Percentiles rank a stretch among this genome's conserved stretches.
Conservation (phyloP, 2,329 filamentous ascomycete genomes). For the Pseudocercospora vitis region DNA sequence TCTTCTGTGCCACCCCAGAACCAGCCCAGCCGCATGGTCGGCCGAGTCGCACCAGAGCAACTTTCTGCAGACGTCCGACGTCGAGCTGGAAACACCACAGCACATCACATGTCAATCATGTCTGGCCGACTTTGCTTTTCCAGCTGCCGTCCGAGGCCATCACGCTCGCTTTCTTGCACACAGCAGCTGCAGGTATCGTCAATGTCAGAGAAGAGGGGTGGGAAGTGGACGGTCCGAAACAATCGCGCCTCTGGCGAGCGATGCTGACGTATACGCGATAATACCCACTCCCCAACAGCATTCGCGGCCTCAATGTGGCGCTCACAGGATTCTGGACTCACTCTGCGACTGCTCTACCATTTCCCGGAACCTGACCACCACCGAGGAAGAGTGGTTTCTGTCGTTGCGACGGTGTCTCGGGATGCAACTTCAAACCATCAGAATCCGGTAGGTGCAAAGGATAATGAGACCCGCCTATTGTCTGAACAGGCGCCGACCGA, state of each 20-base stretch:
- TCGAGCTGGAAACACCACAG: neutral
- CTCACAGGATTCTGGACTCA: neutral
- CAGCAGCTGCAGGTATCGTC: neutral
- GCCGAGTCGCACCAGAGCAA: neutral
- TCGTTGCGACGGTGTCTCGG: neutral
- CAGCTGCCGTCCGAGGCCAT: neutral
- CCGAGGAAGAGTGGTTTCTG: neutral
- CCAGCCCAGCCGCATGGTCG: neutral
- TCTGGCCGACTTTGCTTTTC: neutral
- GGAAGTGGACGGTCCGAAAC: neutral
- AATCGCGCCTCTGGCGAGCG: neutral
- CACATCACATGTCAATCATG: neutral
- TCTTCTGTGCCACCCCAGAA: neutral
- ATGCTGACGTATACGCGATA: neutral
- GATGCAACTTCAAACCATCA: neutral
- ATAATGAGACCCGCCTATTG: neutral
- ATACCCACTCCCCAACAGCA: neutral
- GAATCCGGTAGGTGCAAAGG: neutral
- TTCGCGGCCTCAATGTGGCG: conserved; percentile 2
- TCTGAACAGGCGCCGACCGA: conserved; percentile 1
- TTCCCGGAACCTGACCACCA: neutral
- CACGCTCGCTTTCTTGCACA: neutral
- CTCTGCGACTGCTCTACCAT: neutral
- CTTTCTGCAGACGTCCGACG: neutral
- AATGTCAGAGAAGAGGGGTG: neutral